Conservation (phyloP, 1,284 basidiomycete species). For the Tilletia caries region DNA sequence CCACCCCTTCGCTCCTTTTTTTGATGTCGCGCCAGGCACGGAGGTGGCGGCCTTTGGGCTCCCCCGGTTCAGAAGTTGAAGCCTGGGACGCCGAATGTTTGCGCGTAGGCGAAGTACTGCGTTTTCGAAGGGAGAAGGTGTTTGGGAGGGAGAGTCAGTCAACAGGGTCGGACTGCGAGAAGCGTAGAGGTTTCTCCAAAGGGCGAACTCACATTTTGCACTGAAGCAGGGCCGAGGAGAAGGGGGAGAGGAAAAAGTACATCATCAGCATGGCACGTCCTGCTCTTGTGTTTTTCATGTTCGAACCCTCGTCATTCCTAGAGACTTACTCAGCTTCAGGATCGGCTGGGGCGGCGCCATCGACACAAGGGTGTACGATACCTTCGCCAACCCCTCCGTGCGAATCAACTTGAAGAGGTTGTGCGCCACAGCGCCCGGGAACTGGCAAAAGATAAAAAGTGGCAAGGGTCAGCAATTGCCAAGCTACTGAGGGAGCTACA, state of each 20-base stretch:
- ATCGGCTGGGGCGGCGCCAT: conserved; percentile 60
- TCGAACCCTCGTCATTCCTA: conserved; percentile 22
- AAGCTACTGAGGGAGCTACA: conserved; percentile 11
- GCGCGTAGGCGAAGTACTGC: conserved; percentile 47
- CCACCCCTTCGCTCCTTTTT: too few species aligned
- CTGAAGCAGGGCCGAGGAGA: conserved; percentile 5
- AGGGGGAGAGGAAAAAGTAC: background rate
- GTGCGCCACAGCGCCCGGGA: conserved; percentile 83
- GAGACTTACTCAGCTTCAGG: conserved; percentile 27
- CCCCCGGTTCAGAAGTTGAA: conserved; percentile 25
- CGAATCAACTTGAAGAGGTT: conserved; percentile 88
- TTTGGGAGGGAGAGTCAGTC: background rate
- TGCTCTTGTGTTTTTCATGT: background rate
- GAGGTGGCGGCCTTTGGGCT: too few species aligned
- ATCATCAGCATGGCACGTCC: background rate
- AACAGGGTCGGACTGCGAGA: background rate
- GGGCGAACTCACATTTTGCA: conserved; percentile 19
- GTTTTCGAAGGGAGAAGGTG: conserved; percentile 20
- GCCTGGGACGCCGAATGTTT: conserved; percentile 43
- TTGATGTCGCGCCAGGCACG: too few species aligned
- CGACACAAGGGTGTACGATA: conserved; percentile 85
- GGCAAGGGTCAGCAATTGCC: conserved; percentile 7
- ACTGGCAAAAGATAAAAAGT: conserved; percentile 58
- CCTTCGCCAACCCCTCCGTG: conserved; percentile 90
- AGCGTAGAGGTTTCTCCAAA: background rate